Base-by-base conservation (phyloP, 495 filamentous ascomycete genomes). In the Penicillium canariense region DNA sequence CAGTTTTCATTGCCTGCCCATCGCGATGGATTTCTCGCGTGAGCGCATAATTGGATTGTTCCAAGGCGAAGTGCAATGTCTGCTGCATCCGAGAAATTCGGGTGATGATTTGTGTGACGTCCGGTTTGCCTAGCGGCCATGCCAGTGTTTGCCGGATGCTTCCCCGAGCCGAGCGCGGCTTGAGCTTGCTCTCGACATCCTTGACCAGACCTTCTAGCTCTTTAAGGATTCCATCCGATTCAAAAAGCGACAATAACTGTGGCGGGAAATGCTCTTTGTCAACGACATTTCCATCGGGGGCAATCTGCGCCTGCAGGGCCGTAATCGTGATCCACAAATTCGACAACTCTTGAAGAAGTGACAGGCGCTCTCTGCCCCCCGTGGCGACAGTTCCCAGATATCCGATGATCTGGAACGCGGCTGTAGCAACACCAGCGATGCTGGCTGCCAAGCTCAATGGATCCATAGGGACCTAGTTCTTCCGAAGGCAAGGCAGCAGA, bases 281-380 rank as follows among this genome's bases (percentile, higher is more conserved):
- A 10, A 50, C 7, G n/a, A 50, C 31, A 9, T 38, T 27, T 26
- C 47, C 47, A 50, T 50, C 47, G 2, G 47, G 47, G 23, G 47
- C 47, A 11, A 50, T 20, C 38, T 38, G 47, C 14, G 47, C 47
- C 22, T 50, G 47, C 5, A 50, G 30, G n/a, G 47, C 47, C 4
- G 47, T 50, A 14, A 50, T 50, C 4, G 47, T 50, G 31, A 50
- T 50, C 47, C 47, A 50, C 47, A 50, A 50, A 20, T 36, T 36
- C 12, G 47, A 36, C 47, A 50, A 7, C 20, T 50, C 47, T n/a
- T 50, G 47, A 25, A 50, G 31, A 9, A 50, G 31, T 4, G 31
- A 25, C 3, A 36, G 47, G 17, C 47, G 47, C 18, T 50, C 47
- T 26, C 25, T 36, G 4, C 47, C 47, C 26, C 47, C 47, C 20